Conservation (phyloP, 2,329 filamentous ascomycete genomes). For the Penicillium sp. region DNA sequence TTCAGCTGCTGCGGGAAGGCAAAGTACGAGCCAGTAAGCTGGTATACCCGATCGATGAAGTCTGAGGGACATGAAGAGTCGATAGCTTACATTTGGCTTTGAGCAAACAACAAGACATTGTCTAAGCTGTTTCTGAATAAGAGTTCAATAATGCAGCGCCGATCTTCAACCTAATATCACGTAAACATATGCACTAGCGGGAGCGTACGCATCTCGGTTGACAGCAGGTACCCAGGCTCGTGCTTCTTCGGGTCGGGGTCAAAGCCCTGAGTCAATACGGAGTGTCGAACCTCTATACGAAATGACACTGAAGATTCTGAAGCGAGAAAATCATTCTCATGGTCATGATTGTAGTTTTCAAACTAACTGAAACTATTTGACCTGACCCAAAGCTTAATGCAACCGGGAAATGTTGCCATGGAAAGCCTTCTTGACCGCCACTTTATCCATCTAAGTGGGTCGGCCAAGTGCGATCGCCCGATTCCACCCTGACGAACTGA, state of each 20-base stretch:
- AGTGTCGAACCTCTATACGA: not conserved
- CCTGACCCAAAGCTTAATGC: not conserved
- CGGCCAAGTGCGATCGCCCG: not conserved
- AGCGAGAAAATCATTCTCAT: not conserved
- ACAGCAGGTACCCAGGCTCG: not conserved
- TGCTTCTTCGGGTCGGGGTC: not conserved
- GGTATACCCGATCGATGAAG: slow-evolving; percentile 28
- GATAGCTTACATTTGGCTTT: not conserved
- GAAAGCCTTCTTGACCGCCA: slow-evolving; percentile 3
- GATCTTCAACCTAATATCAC: not conserved
- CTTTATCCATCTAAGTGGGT: not conserved
- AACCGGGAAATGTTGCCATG: not conserved
- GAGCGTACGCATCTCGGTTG: slow-evolving; percentile 4
- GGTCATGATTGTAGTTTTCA: not conserved
- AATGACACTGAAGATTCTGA: not conserved
- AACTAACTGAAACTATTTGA: not conserved
- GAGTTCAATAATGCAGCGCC: not conserved
- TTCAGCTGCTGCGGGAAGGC: slow-evolving; percentile 29
- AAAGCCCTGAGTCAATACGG: not conserved
- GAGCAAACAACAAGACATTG: not conserved
- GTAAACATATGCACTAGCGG: slow-evolving; percentile 12
- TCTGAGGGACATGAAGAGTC: not conserved
- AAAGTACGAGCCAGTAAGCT: slow-evolving; percentile 32
- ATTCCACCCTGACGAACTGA: slow-evolving; percentile 5
- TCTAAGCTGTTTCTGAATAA: not conserved